Percentiles rank a stretch among this genome's conserved stretches.
Conservation (phyloP, 2,329 filamentous ascomycete genomes). For the Aspergillus flavus region DNA sequence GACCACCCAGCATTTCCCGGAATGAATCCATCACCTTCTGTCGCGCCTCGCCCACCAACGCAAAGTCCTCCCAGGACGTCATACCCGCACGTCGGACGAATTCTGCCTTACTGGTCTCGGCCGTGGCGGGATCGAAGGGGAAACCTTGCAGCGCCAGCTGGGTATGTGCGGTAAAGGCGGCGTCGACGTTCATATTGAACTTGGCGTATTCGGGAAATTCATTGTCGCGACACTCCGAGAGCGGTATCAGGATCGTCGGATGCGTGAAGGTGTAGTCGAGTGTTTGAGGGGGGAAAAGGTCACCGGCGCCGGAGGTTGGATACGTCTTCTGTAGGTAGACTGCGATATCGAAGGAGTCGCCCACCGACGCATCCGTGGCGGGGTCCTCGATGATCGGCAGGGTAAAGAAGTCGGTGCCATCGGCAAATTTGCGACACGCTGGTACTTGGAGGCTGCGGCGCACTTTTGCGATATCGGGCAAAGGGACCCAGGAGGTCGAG, state of each 20-base stretch:
- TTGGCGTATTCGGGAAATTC: slow-evolving; percentile 44
- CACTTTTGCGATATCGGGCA: slow-evolving; percentile 55
- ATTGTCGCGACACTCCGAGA: slow-evolving; percentile 35
- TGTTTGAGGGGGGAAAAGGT: slow-evolving; percentile 51
- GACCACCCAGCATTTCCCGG: slow-evolving; percentile 41
- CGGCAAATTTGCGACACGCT: slow-evolving; percentile 56
- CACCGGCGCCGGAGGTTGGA: slow-evolving; percentile 47
- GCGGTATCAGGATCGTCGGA: slow-evolving; percentile 35
- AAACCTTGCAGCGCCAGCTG: slow-evolving; percentile 46
- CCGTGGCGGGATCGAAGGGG: slow-evolving; percentile 55
- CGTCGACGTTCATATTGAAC: slow-evolving; percentile 61
- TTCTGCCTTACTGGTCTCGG: slow-evolving; percentile 48
- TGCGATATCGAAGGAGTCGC: slow-evolving; percentile 69
- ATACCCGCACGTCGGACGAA: slow-evolving; percentile 53
- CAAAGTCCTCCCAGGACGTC: slow-evolving; percentile 44
- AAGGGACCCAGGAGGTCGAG: slow-evolving; percentile 55
- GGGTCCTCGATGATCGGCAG: slow-evolving; percentile 60
- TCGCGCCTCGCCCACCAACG: slow-evolving; percentile 43
- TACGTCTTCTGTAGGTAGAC: slow-evolving; percentile 59
- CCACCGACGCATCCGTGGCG: slow-evolving; percentile 46
- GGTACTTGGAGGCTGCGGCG: slow-evolving; percentile 52
- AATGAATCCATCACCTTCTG: slow-evolving; percentile 45
- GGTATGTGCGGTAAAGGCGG: slow-evolving; percentile 53
- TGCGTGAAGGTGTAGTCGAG: slow-evolving; percentile 45
- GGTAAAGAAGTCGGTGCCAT: slow-evolving; percentile 63